Evolutionary conservation across 345 rosid species (phyloP), one percentile per base, ranked within the genome.

Genomic region (Conringia planisiliqua): DNA sequence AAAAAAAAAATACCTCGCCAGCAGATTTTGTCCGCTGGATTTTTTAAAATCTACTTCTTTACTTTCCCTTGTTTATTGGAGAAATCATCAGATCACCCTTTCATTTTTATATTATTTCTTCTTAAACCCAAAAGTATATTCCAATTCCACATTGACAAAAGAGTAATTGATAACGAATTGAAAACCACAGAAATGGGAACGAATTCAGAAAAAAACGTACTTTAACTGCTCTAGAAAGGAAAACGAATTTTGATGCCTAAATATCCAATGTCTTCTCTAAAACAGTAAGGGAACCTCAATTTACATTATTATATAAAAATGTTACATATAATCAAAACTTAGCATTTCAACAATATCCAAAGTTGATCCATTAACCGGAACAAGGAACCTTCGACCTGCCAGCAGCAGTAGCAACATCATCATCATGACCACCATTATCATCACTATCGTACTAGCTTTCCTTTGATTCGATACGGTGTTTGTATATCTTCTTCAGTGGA

Each of bases 311-410:
- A 26, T 50, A 7, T 40, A 4, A 55, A 55, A 70, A 54, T 40
- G 79, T 68, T 75, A 75, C 69, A 75, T 42, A 60, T 51, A 14
- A 59, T 14, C 74, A 44, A 69, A 76, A 63, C 52, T 76, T 51
- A 44, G 66, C 52, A 55, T 43, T 55, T 55, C 66, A 44, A 44
- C 66, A 62, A 43, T 18, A 69, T 17, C 66, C 66, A 54, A 55
- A 46, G 66, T 62, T 18, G 44, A 27, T 42, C 62, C 30, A 67
- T 59, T 30, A 16, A 51, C 68, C 10, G 62, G 33, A 38, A 38
- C 48, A 61, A n/a, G 51, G 39, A 51, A 29, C 17, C 52, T 43
- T 51, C 27, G 8, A n/a, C 40, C 14, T 7, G 38, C 17, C 64
- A 61, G 40, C 17, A 61, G 13, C 39, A 52, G 0, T 57, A 61